phyloP scores from a whole-genome alignment of 768 basidiomycete species.

The Strobilomyces confusus region DNA sequence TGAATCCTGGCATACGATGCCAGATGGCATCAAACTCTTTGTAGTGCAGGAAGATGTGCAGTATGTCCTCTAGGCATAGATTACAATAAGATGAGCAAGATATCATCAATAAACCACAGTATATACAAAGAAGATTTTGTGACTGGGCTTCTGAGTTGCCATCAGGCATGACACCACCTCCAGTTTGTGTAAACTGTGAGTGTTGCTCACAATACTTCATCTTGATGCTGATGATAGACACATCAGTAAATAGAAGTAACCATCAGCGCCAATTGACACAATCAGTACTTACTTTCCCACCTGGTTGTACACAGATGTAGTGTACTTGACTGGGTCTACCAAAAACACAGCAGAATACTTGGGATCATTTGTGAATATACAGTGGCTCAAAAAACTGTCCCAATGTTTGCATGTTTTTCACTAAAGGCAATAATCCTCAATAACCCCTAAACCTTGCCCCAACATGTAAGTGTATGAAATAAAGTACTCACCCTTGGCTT shows the following conservation, averaged over 20 bases:
- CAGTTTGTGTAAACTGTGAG: neutral
- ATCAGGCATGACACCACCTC: neutral
- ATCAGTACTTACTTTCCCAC: neutral
- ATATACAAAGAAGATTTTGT: neutral
- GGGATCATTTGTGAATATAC: neutral
- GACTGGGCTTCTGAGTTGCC: too few species aligned
- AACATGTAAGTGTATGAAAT: too few species aligned
- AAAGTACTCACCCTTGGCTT: too few species aligned
- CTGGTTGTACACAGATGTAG: neutral
- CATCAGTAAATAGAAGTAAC: neutral
- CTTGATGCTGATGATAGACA: neutral
- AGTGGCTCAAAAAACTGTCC: too few species aligned
- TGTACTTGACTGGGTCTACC: neutral
- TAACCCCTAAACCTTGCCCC: too few species aligned
- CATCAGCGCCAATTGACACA: neutral
- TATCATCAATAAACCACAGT: neutral
- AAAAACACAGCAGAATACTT: neutral
- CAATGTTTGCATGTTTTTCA: too few species aligned
- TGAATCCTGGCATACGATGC: slow-evolving; percentile 3
- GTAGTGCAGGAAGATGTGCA: slow-evolving; percentile 2
- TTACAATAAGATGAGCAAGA: neutral
- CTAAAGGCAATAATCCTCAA: too few species aligned
- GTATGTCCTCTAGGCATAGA: slow-evolving; percentile 1
- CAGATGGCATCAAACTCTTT: slow-evolving; percentile 6
- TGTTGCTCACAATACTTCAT: neutral